Evolutionary conservation across 352 stramenopile genomes (phyloP), one percentile per base, ranked within the genome.

Genomic region (Phytophthora ramorum): DNA sequence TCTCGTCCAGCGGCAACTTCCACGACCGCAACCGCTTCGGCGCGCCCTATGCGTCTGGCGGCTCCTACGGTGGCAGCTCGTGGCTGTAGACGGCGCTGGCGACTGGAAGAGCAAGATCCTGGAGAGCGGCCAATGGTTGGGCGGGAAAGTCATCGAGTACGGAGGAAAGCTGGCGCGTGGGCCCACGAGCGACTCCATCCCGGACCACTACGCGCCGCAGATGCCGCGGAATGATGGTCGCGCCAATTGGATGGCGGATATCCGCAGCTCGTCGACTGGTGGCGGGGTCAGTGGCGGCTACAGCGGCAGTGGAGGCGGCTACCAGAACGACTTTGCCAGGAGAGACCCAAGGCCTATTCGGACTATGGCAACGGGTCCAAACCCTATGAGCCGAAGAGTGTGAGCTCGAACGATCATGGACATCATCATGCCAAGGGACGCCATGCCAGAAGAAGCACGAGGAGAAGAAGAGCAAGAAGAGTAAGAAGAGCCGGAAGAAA

Each of bases 171-270:
- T 89, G 12, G 78, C 78, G 19, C 78, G 80, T 28, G 75, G 73
- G 2, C 68, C 61, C 13, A 78, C 61, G 30, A 58, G 81, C 46
- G 69, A 87, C 58, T 59, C 76, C 19, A 83, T 89, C 49, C 65
- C 77, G 14, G 73, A 89, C 56, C 74, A 87, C 19, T 69, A 67
- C 16, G 61, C 52, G 24, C 57, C 67, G 46, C 68, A 89, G 20
- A 73, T 79, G 69, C 77, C 83, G 34, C 60, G 77, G 37, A 91
- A 91, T 64, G 83, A 91, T 63, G 83, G 83, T 63, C 83, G 83
- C 41, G 83, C 83, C 24, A 90, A 85, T 67, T 91, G 83, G 83
- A 91, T 91, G 83, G 83, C 81, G 0, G 81, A 91, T 57, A 91
- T 91, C 54, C 80, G 83, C 19, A 85, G 69, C 54, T 81, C 78